Conservation (phyloP, 2,329 filamentous ascomycete genomes). For the Magnaporthiopsis poae region DNA sequence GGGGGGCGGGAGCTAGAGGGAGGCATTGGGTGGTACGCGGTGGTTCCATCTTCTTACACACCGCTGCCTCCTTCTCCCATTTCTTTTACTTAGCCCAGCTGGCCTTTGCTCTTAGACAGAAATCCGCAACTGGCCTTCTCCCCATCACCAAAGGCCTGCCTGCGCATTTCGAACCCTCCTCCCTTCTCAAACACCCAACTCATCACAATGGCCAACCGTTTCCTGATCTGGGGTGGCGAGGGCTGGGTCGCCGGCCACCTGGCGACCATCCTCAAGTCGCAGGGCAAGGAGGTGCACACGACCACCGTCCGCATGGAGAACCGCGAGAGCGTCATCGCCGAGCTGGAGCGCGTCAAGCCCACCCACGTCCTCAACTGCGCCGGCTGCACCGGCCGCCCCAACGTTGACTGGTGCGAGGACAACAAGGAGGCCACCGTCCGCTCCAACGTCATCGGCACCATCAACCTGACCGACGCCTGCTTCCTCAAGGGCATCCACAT, state of each 20-base stretch:
- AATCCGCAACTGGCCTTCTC: neutral
- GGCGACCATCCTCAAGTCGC: constrained; percentile 44
- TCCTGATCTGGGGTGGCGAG: constrained; percentile 53
- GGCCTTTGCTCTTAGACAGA: neutral
- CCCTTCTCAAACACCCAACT: neutral
- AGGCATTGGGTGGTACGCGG: neutral
- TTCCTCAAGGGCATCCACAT: constrained; percentile 48
- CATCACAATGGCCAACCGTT: constrained; percentile 25
- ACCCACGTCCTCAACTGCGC: constrained; percentile 59
- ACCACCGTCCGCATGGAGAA: constrained; percentile 59
- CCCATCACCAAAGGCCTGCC: neutral
- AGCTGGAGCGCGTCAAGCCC: constrained; percentile 49
- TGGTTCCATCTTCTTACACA: neutral
- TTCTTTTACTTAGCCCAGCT: neutral
- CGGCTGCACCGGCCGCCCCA: constrained; percentile 56
- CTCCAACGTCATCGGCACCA: constrained; percentile 56
- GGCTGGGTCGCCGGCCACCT: constrained; percentile 56
- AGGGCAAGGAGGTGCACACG: constrained; percentile 50
- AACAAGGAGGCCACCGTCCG: constrained; percentile 58
- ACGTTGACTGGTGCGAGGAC: constrained; percentile 64
- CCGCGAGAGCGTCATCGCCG: constrained; percentile 43
- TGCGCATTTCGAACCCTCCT: neutral
- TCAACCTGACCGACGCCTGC: constrained; percentile 55
- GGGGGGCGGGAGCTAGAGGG: neutral
- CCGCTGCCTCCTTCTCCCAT: neutral